Conservation (phyloP, 1,284 basidiomycete species). For the Ceratobasidium sp. region DNA sequence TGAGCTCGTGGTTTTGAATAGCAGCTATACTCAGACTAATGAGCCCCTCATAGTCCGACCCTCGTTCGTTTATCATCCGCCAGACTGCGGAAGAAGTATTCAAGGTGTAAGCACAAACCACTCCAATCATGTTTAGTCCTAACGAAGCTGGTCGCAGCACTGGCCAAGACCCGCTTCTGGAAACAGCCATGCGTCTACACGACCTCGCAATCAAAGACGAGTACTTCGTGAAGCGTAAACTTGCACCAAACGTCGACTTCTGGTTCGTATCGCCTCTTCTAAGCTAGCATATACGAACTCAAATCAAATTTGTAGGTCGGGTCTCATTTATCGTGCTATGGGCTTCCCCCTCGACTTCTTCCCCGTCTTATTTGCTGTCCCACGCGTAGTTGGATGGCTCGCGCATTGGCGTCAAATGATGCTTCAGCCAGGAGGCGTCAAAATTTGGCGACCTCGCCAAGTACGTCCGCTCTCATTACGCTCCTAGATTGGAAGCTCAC, state of each 20-base stretch:
- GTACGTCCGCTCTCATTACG: constrained; percentile 58
- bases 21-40: neutral
- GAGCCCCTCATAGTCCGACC: constrained; percentile 75
- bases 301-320: constrained; percentile 63
- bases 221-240: constrained; percentile 79
- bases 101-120: constrained; percentile 70
- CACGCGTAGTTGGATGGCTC: constrained; percentile 89
- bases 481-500: constrained; percentile 32
- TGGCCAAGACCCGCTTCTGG: constrained; percentile 83
- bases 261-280: constrained; percentile 58
- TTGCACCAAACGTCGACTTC: constrained; percentile 75
- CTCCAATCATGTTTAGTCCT: neutral
- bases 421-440: constrained; percentile 86
- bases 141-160: constrained; percentile 65
- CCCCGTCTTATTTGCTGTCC: constrained; percentile 90
- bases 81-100: constrained; percentile 91
- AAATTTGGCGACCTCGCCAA: constrained; percentile 91
- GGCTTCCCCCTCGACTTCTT: constrained; percentile 92
- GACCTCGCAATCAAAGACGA: constrained; percentile 90
- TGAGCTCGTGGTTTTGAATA: constrained; percentile 53
- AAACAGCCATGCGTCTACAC: constrained; percentile 89
- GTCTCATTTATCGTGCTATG: constrained; percentile 89
- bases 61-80: constrained; percentile 88
- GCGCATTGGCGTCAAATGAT: constrained; percentile 94
- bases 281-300: constrained; percentile 23